Conservation (phyloP, 2,329 filamentous ascomycete species). For the Fusarium albidum region DNA sequence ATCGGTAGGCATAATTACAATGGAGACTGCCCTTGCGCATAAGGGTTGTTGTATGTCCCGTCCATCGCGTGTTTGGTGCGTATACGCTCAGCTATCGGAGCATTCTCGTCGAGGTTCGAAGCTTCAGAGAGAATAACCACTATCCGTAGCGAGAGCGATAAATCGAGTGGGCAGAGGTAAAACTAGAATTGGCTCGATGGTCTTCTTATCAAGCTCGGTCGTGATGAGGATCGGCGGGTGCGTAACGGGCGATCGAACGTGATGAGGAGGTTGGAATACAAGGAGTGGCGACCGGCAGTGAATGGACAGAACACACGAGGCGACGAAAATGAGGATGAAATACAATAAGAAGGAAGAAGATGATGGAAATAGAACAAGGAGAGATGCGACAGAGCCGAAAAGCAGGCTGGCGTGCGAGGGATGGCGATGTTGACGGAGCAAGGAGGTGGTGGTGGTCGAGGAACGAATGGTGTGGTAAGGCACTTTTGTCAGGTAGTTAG, state of each 20-base stretch:
- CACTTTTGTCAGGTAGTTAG: slow-evolving; percentile 30
- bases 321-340: slow-evolving; percentile 5
- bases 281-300: slow-evolving; percentile 11
- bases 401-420: slow-evolving; percentile 12
- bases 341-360: slow-evolving; percentile 17
- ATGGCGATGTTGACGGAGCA: slow-evolving; percentile 28
- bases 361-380: slow-evolving; percentile 21
- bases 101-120: slow-evolving; percentile 33
- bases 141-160: slow-evolving; percentile 11
- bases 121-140: slow-evolving; percentile 2
- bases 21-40: slow-evolving; percentile 39
- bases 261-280: slow-evolving; percentile 26
- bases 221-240: slow-evolving; percentile 26
- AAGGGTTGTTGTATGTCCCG: slow-evolving; percentile 41
- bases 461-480: slow-evolving; percentile 38
- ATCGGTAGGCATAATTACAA: slow-evolving; percentile 33
- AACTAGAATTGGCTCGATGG: slow-evolving; percentile 17
- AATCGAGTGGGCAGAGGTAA: slow-evolving; percentile 10
- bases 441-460: slow-evolving; percentile 30
- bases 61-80: slow-evolving; percentile 38
- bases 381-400: slow-evolving; percentile 7
- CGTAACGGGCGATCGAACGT: slow-evolving; percentile 17
- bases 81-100: slow-evolving; percentile 28
- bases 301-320: slow-evolving; percentile 5
- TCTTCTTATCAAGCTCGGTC: slow-evolving; percentile 24